Evolutionary conservation across 106 monocot species (phyloP).

Genomic region (Dendrobium officinale): DNA sequence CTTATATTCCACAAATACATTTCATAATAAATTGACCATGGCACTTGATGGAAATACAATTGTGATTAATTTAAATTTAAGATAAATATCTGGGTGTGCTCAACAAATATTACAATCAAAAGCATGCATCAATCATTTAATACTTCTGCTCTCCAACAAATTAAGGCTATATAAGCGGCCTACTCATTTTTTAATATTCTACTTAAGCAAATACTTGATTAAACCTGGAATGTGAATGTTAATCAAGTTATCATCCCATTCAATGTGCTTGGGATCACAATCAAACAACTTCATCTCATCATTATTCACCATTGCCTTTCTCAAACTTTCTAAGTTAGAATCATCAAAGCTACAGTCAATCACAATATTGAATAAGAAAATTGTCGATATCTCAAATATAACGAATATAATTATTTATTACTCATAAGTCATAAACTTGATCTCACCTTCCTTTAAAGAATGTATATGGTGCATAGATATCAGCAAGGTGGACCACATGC

Average conservation of each 20-base stretch:
- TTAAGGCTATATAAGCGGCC: background rate
- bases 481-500: conserved; percentile 42
- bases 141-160: background rate
- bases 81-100: too few relatives aligned
- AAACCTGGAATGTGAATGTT: conserved; percentile 49
- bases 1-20: too few relatives aligned
- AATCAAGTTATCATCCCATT: conserved; percentile 47
- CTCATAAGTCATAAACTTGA: background rate
- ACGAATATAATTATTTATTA: background rate
- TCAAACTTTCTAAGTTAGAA: conserved; percentile 24
- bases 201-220: conserved; percentile 33
- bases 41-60: too few relatives aligned
- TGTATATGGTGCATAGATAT: conserved; percentile 54
- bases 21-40: too few relatives aligned
- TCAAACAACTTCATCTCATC: conserved; percentile 11
- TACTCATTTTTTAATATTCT: background rate
- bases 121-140: too few relatives aligned
- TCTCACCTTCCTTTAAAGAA: conserved; percentile 59
- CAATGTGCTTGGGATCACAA: conserved; percentile 38
- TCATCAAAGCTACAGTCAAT: conserved; percentile 44
- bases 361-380: background rate
- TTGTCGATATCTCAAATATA: background rate
- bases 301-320: background rate
- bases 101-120: too few relatives aligned
- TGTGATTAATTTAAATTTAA: too few relatives aligned